Conservation (phyloP, 257 asterid genomes). For the Salvia hispanica region DNA sequence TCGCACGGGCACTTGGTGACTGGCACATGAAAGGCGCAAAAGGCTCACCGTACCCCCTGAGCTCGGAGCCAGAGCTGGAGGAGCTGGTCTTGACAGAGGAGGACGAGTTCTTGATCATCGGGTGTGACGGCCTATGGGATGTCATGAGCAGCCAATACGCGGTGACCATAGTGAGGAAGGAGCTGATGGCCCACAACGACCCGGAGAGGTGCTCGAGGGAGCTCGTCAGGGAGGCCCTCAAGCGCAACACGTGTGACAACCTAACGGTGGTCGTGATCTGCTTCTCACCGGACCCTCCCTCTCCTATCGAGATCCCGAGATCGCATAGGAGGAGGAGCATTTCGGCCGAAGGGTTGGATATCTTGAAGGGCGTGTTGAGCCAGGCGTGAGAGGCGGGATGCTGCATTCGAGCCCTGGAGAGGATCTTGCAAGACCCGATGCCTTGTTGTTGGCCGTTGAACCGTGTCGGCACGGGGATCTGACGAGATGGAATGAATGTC, state of each 20-base stretch:
- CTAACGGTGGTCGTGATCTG: constrained; percentile 52
- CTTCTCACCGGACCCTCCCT: constrained; percentile 53
- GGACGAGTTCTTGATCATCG: constrained; percentile 84
- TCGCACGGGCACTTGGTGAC: constrained; percentile 87
- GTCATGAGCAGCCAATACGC: constrained; percentile 94
- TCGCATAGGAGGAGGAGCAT: constrained; percentile 57
- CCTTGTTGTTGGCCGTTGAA: neutral
- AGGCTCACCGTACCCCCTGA: constrained; percentile 62
- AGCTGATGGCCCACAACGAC: constrained; percentile 78
- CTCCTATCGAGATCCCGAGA: constrained; percentile 43
- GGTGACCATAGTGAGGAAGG: constrained; percentile 77
- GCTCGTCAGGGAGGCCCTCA: constrained; percentile 61
- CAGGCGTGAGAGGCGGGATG: constrained; percentile 34
- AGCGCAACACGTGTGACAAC: constrained; percentile 52
- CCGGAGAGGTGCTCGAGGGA: constrained; percentile 66
- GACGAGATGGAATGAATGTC: constrained; percentile 6
- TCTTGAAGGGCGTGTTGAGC: constrained; percentile 49
- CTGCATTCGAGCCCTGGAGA: neutral
- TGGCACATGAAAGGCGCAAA: constrained; percentile 92
- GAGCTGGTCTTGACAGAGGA: constrained; percentile 66
- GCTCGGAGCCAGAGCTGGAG: constrained; percentile 78
- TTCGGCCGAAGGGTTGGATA: constrained; percentile 58
- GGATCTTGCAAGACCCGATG: neutral
- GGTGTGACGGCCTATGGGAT: constrained; percentile 92
- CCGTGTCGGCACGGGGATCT: neutral